A percentile compares a stretch with the other conserved stretches of the same genome.
phyloP scores from a whole-genome alignment of 805 yeast genomes.

The Scheffersomyces amazonensis region DNA sequence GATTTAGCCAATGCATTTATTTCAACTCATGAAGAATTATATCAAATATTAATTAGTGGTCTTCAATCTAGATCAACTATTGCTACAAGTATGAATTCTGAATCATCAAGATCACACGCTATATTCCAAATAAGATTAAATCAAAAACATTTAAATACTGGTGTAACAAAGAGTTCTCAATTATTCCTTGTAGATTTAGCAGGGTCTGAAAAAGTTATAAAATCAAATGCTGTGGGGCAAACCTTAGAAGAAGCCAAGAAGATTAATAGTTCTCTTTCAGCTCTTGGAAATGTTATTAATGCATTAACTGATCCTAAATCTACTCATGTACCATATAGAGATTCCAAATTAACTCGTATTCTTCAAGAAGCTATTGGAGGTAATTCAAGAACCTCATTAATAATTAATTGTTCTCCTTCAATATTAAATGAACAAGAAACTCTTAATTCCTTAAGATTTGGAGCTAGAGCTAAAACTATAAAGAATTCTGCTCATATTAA shows the following conservation, averaged over 20 bases:
- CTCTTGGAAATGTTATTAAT: conserved; percentile 78
- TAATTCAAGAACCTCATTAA: conserved; percentile 77
- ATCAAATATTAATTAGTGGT: conserved; percentile 58
- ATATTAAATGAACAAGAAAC: conserved; percentile 73
- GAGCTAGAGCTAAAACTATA: conserved; percentile 80
- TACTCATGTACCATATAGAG: conserved; percentile 81
- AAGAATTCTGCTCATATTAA: conserved; percentile 66
- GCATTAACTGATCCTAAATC: conserved; percentile 69
- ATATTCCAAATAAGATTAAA: conserved; percentile 66
- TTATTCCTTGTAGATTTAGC: conserved; percentile 81
- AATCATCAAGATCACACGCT: conserved; percentile 78
- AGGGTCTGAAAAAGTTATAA: conserved; percentile 78
- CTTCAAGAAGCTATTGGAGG: conserved; percentile 86
- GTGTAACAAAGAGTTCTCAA: conserved; percentile 58
- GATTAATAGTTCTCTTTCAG: conserved; percentile 73
- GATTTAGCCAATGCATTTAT: conserved; percentile 67
- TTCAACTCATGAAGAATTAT: conserved; percentile 55
- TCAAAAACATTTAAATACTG: conserved; percentile 57
- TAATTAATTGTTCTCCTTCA: conserved; percentile 87
- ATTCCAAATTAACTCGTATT: conserved; percentile 72
- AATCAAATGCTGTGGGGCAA: conserved; percentile 72
- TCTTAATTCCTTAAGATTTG: conserved; percentile 80
- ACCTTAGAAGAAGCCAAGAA: conserved; percentile 80
- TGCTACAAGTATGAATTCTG: conserved; percentile 66
- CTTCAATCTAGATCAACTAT: conserved; percentile 52